Conservation (phyloP, 2,329 filamentous ascomycete species). For the Eutypa lata region DNA sequence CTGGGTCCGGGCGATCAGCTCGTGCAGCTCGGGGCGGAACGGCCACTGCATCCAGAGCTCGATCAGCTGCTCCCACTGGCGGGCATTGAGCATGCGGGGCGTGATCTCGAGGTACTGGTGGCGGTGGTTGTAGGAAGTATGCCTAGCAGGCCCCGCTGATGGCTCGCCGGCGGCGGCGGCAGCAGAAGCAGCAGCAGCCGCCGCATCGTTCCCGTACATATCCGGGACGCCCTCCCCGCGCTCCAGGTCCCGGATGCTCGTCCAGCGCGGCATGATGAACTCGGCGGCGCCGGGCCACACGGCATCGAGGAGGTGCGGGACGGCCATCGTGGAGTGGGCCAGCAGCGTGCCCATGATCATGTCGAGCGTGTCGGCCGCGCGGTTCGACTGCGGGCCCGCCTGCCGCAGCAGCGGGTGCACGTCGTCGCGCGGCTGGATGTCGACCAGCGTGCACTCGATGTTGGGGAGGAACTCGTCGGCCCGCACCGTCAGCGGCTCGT, state of each 20-base stretch:
- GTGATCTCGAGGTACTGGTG: no score
- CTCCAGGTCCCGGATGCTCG: conserved; percentile 44
- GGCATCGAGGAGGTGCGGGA: conserved; percentile 44
- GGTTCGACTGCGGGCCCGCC: conserved; percentile 36
- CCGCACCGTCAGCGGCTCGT: conserved; percentile 63
- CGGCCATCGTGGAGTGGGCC: conserved; percentile 25
- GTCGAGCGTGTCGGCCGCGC: conserved; percentile 49
- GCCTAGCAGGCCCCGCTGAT: no score
- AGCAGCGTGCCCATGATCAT: conserved; percentile 46
- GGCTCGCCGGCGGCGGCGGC: no score
- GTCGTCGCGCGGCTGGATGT: conserved; percentile 60
- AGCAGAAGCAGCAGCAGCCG: no score
- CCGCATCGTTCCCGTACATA: conserved; percentile 36
- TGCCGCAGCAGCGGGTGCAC: conserved; percentile 47
- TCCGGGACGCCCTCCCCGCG: conserved; percentile 41
- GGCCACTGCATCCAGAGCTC: conserved; percentile 65
- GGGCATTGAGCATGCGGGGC: conserved; percentile 46
- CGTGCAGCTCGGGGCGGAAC: conserved; percentile 50
- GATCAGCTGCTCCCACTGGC: conserved; percentile 56
- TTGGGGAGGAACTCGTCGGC: conserved; percentile 66
- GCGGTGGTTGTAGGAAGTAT: no score
- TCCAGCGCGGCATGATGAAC: conserved; percentile 46
- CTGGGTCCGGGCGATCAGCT: conserved; percentile 42
- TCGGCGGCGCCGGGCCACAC: conserved; percentile 60
- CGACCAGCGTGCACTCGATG: conserved; percentile 55